A percentile compares a stretch with the other conserved stretches of the same genome.
Evolutionary conservation across 805 yeast species (phyloP).

Genomic region (Candida argentea): DNA sequence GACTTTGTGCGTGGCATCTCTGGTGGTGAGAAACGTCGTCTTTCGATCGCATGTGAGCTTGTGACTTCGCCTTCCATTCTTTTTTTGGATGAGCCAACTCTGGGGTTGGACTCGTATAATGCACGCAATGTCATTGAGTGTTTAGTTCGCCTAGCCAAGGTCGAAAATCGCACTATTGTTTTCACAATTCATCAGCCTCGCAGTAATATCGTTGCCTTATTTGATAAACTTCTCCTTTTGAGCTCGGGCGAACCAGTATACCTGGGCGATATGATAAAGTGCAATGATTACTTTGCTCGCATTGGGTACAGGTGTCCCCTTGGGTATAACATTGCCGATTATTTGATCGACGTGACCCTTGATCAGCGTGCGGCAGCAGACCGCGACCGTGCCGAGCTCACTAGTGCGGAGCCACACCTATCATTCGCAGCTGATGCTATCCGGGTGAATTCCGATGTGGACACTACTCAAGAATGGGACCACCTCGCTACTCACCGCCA

Average conservation of each 20-base stretch:
- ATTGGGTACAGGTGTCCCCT: constrained; percentile 77
- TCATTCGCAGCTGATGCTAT: constrained; percentile 12
- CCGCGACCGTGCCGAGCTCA: constrained; percentile 6
- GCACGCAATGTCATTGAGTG: constrained; percentile 87
- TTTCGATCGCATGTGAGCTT: constrained; percentile 86
- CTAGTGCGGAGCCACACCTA: constrained; percentile 14
- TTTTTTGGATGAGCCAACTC: constrained; percentile 87
- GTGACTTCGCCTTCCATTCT: constrained; percentile 81
- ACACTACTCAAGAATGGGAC: constrained; percentile 75
- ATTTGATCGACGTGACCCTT: constrained; percentile 82
- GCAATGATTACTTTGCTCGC: constrained; percentile 63
- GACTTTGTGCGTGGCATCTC: constrained; percentile 87
- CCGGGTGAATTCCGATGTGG: constrained; percentile 25
- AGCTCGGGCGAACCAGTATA: constrained; percentile 81
- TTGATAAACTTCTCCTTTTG: constrained; percentile 71
- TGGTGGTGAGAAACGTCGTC: constrained; percentile 88
- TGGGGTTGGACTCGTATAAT: constrained; percentile 90
- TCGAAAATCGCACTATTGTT: constrained; percentile 77
- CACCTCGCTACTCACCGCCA: constrained; percentile 77
- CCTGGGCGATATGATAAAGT: constrained; percentile 73
- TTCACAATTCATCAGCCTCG: constrained; percentile 97
- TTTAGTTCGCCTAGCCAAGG: constrained; percentile 67
- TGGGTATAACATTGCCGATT: constrained; percentile 92
- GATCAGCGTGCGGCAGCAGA: constrained; percentile 33
- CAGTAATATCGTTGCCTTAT: constrained; percentile 85